Evolutionary conservation across 768 basidiomycete species (phyloP).

Genomic region (Termitomyces bulborhizus): DNA sequence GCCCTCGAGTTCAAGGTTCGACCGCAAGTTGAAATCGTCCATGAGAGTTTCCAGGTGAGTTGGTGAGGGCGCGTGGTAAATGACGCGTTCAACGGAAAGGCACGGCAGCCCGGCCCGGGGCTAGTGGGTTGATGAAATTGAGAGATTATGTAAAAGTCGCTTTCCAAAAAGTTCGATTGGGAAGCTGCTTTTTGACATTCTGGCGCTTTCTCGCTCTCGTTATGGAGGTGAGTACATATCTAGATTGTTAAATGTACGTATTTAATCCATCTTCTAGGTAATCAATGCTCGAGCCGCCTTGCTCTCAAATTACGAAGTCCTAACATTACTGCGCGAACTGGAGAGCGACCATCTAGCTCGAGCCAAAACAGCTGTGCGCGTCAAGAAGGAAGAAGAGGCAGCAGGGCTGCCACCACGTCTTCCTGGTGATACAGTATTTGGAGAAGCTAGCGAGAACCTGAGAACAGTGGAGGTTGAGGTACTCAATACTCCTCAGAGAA

Average conservation of each 20-base stretch:
- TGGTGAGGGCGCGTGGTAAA: background rate
- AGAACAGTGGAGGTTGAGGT: constrained; percentile 86
- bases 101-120: background rate
- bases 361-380: constrained; percentile 61
- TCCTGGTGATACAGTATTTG: constrained; percentile 5
- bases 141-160: background rate
- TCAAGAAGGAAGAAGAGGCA: constrained; percentile 73
- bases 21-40: constrained; percentile 12
- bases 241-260: background rate
- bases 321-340: constrained; percentile 68
- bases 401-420: constrained; percentile 22
- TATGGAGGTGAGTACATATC: constrained; percentile 3
- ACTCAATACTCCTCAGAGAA: background rate
- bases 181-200: too few species aligned
- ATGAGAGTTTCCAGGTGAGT: background rate
- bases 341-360: constrained; percentile 68
- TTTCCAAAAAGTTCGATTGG: background rate
- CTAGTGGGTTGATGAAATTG: background rate
- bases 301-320: constrained; percentile 85
- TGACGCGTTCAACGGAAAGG: background rate
- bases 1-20: constrained; percentile 3
- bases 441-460: constrained; percentile 70
- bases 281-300: constrained; percentile 70
- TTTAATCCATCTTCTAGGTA: constrained; percentile 34
- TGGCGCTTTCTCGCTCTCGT: background rate